phyloP scores from a whole-genome alignment of 2,329 filamentous ascomycete genomes.

The Fusarium tupiense region DNA sequence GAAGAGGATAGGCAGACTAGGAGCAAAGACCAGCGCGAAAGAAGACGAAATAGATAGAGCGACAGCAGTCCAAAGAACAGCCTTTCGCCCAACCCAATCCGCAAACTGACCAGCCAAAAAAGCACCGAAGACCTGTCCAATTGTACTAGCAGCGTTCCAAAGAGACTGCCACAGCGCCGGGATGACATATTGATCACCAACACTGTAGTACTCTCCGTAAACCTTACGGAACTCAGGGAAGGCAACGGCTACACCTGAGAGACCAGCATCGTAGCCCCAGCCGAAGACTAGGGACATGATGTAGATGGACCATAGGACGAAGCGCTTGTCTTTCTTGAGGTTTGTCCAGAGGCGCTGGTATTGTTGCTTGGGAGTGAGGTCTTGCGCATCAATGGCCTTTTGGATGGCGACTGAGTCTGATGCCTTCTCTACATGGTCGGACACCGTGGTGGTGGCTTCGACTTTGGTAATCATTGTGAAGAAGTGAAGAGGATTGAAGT shows the following conservation, averaged over 20 bases:
- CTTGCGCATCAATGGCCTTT: constrained; percentile 21
- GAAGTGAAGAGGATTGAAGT: neutral
- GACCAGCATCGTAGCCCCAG: constrained; percentile 50
- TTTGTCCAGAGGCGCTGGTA: constrained; percentile 43
- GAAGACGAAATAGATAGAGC: constrained; percentile 39
- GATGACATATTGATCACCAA: constrained; percentile 46
- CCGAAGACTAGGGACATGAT: constrained; percentile 48
- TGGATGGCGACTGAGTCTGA: neutral
- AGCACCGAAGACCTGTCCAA: constrained; percentile 44
- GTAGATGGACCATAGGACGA: constrained; percentile 44
- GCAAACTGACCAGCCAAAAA: constrained; percentile 43
- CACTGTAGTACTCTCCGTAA: constrained; percentile 47
- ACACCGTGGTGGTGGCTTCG: neutral
- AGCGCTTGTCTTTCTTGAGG: constrained; percentile 43
- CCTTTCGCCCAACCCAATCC: constrained; percentile 35
- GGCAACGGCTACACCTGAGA: constrained; percentile 49
- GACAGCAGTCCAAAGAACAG: constrained; percentile 40
- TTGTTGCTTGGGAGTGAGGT: constrained; percentile 41
- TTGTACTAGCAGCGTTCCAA: constrained; percentile 51
- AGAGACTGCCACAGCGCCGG: constrained; percentile 51
- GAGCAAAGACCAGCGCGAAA: constrained; percentile 43
- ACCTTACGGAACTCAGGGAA: constrained; percentile 48
- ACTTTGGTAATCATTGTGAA: constrained; percentile 1
- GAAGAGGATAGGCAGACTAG: constrained; percentile 41
- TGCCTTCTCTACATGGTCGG: constrained; percentile 14